These are phyloP conservation scores for Yamadazyma scolyti DNA, from an alignment of 805 yeast genomes.

Conservation along the genomic window DNA sequence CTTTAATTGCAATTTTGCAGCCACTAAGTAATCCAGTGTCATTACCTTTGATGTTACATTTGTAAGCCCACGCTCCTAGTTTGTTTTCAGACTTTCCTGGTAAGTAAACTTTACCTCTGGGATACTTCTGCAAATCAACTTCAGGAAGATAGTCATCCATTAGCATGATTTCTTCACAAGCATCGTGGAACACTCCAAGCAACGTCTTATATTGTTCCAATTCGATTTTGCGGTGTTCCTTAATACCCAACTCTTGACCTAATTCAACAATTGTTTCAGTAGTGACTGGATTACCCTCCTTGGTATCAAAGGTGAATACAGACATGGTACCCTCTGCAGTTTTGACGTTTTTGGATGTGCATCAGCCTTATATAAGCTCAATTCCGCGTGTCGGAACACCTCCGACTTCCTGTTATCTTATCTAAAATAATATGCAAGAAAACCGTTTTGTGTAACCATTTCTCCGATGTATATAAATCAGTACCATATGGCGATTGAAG, in stretches of 20 bases:
- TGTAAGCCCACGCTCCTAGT: slow-evolving; percentile 31
- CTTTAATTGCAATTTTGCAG: slow-evolving; percentile 27
- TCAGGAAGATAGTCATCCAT: slow-evolving; percentile 27
- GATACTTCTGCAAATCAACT: slow-evolving; percentile 25
- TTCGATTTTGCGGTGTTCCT: slow-evolving; percentile 14
- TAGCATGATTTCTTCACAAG: slow-evolving; percentile 17
- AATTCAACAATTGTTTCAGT: slow-evolving; percentile 16
- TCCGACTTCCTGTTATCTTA: too few species aligned
- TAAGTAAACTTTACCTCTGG: slow-evolving; percentile 22
- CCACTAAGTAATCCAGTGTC: slow-evolving; percentile 18
- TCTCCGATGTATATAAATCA: too few species aligned
- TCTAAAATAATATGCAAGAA: too few species aligned
- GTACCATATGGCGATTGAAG: too few species aligned
- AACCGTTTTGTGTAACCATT: too few species aligned
- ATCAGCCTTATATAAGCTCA: background rate
- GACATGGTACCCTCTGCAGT: slow-evolving; percentile 17
- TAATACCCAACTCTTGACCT: slow-evolving; percentile 18
- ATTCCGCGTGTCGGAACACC: too few species aligned
- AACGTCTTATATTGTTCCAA: slow-evolving; percentile 19
- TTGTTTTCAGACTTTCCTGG: slow-evolving; percentile 18
- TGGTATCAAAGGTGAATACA: slow-evolving; percentile 19
- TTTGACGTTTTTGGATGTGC: background rate
- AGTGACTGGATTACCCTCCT: slow-evolving; percentile 19
- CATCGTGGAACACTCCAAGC: slow-evolving; percentile 23
- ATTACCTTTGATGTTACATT: slow-evolving; percentile 21